Percentiles rank a stretch among this genome's conserved stretches.
These are phyloP conservation scores for Macadamia tetraphylla DNA, from an alignment of 164 flowering plant species.

Conservation along the genomic window DNA sequence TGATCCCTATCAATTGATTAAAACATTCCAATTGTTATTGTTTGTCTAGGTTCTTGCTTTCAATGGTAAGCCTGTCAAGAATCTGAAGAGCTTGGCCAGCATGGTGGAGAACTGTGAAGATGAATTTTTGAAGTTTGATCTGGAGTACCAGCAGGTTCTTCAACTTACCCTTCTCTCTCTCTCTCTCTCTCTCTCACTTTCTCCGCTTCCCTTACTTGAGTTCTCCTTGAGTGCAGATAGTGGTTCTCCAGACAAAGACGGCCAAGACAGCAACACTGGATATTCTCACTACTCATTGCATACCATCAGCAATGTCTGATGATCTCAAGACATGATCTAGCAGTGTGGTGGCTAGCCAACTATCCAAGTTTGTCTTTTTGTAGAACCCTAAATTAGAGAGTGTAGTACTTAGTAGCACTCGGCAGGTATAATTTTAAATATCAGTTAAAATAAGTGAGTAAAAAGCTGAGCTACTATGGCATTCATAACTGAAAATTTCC, in stretches of 20 bases:
- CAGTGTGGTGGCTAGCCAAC: not conserved
- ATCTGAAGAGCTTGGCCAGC: conserved; percentile 66
- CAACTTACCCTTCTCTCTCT: conserved; percentile 14
- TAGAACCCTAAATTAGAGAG: not conserved
- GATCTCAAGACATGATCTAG: conserved; percentile 63
- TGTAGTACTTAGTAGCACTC: no score
- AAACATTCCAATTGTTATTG: not conserved
- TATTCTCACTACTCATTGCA: not conserved
- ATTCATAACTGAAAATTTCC: no score
- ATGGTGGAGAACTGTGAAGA: conserved; percentile 80
- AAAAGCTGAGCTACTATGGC: not conserved
- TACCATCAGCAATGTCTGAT: conserved; percentile 55
- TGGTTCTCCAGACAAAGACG: not conserved
- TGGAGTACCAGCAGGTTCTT: conserved; percentile 78
- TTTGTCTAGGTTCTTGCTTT: conserved; percentile 61
- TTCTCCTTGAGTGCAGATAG: not conserved
- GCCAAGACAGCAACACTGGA: not conserved
- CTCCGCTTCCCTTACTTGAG: not conserved
- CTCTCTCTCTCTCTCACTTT: conserved; percentile 9
- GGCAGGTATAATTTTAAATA: not conserved
- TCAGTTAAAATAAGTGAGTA: not conserved
- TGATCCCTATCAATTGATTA: not conserved
- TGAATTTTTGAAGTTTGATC: conserved; percentile 72
- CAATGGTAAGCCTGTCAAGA: conserved; percentile 77
- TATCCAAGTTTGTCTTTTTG: not conserved